Percentiles rank a stretch among this genome's conserved stretches.
phyloP scores from a whole-genome alignment of 352 stramenopile genomes.

The Globisporangium barbulae region DNA sequence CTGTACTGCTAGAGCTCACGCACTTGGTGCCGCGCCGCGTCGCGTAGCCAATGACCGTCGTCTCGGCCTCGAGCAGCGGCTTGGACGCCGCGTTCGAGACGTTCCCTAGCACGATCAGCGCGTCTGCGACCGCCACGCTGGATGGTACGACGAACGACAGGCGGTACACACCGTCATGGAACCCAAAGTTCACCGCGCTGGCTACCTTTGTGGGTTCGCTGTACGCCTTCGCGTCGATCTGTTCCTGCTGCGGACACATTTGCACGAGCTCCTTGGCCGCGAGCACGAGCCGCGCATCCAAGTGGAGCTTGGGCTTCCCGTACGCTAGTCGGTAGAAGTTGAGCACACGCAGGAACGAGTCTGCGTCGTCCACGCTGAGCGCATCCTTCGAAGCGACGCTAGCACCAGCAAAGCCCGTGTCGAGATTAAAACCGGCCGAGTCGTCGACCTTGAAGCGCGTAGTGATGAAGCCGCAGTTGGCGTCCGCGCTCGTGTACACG shows the following conservation, averaged over 20 bases:
- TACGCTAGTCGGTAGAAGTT: constrained; percentile 29
- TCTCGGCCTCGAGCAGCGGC: constrained; percentile 24
- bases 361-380: constrained; percentile 24
- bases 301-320: constrained; percentile 16
- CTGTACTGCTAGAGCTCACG: neutral
- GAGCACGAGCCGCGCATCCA: constrained; percentile 32
- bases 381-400: constrained; percentile 1
- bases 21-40: constrained; percentile 19
- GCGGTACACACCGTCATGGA: constrained; percentile 16
- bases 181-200: constrained; percentile 4
- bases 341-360: constrained; percentile 25
- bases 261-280: constrained; percentile 29
- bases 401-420: neutral
- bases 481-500: constrained; percentile 1
- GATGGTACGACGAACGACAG: constrained; percentile 21
- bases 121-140: constrained; percentile 19
- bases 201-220: neutral
- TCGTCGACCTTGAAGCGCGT: constrained; percentile 13
- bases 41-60: constrained; percentile 27
- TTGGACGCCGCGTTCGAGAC: constrained; percentile 19
- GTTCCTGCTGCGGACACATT: constrained; percentile 18
- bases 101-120: constrained; percentile 27
- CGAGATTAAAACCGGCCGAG: constrained; percentile 8
- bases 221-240: neutral
- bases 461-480: constrained; percentile 16